Percentiles rank a stretch among this genome's conserved stretches.
These are phyloP conservation scores for Coffea canephora DNA, from an alignment of 257 asterid genomes.

Conservation along the genomic window DNA sequence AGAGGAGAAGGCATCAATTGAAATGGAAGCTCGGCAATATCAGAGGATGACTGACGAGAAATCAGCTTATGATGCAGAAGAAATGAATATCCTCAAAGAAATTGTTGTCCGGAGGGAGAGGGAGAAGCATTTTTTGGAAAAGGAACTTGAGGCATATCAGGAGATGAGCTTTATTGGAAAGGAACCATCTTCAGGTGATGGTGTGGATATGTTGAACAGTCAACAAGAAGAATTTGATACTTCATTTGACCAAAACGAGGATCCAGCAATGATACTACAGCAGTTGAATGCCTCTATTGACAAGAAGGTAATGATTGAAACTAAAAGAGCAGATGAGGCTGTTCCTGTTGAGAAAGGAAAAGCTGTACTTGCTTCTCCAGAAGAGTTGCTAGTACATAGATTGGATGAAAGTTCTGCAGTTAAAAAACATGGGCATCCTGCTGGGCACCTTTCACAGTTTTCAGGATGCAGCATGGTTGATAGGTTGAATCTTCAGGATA, in stretches of 20 bases:
- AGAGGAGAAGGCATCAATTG: slow-evolving; percentile 77
- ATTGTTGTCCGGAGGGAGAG: slow-evolving; percentile 68
- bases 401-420: slow-evolving; percentile 19
- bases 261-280: slow-evolving; percentile 40
- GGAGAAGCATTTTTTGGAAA: slow-evolving; percentile 75
- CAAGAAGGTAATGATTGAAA: slow-evolving; percentile 30
- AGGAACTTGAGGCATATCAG: slow-evolving; percentile 68
- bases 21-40: slow-evolving; percentile 90
- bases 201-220: slow-evolving; percentile 16
- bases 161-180: slow-evolving; percentile 39
- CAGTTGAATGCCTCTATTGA: slow-evolving; percentile 40
- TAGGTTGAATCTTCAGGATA: slow-evolving; percentile 39
- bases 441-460: slow-evolving; percentile 9
- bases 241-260: slow-evolving; percentile 39
- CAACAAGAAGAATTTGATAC: slow-evolving; percentile 13
- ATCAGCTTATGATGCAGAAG: slow-evolving; percentile 80
- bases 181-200: slow-evolving; percentile 27
- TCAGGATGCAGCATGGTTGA: slow-evolving; percentile 1
- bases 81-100: slow-evolving; percentile 79
- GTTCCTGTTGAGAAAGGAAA: slow-evolving; percentile 8
- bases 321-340: slow-evolving; percentile 17
- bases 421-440: slow-evolving; percentile 19
- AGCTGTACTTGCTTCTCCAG: slow-evolving; percentile 15
- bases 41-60: slow-evolving; percentile 81
- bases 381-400: slow-evolving; percentile 21